Conservation (phyloP, 495 filamentous ascomycete species). For the Bacidia gigantensis region DNA sequence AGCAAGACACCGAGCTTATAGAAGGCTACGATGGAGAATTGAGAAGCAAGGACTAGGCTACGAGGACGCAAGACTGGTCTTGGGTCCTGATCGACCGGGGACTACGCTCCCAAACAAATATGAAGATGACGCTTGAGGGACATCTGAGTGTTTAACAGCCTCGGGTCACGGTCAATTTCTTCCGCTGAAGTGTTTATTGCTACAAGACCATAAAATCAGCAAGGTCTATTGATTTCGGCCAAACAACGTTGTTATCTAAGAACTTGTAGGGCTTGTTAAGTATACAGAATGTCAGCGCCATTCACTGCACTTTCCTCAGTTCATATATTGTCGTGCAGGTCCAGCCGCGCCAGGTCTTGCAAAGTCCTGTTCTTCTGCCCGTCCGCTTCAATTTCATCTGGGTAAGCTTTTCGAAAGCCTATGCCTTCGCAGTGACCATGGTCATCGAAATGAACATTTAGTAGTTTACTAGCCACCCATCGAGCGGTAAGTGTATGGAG, state of each 20-base stretch:
- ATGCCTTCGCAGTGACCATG: slow-evolving; percentile 13
- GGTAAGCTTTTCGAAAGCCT: neutral
- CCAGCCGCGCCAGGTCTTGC: too few relatives aligned
- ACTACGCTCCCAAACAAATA: neutral
- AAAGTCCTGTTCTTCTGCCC: too few relatives aligned
- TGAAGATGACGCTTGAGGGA: neutral
- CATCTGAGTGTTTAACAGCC: neutral
- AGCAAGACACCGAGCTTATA: slow-evolving; percentile 12
- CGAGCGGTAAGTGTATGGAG: slow-evolving; percentile 59
- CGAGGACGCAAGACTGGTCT: neutral
- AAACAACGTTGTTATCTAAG: too few relatives aligned
- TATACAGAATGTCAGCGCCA: too few relatives aligned
- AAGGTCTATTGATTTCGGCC: neutral
- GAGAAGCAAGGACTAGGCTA: slow-evolving; percentile 6
- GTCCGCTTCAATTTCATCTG: too few relatives aligned
- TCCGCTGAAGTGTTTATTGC: neutral
- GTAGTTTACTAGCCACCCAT: slow-evolving; percentile 48
- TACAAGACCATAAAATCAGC: neutral
- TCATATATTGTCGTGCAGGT: too few relatives aligned
- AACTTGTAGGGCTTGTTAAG: too few relatives aligned
- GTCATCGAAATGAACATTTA: slow-evolving; percentile 19
- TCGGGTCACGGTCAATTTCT: neutral
- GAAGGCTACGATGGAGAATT: slow-evolving; percentile 15
- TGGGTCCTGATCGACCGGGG: neutral
- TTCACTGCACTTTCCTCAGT: too few relatives aligned